Evolutionary conservation across 768 basidiomycete genomes (phyloP).

Genomic region (Mycena polygramma): DNA sequence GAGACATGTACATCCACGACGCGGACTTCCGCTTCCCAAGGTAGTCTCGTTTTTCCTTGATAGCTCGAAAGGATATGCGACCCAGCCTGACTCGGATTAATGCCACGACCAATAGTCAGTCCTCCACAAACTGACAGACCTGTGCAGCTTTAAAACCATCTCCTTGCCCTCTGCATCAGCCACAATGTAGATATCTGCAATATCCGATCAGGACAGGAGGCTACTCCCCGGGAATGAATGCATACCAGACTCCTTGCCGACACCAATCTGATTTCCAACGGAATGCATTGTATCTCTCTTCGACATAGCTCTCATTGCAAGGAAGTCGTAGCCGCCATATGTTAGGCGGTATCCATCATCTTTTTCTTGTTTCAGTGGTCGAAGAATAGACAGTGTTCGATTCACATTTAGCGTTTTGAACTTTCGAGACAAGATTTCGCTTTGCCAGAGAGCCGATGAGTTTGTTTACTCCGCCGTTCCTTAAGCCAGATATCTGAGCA

Average conservation of each 20-base stretch:
- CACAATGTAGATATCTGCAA: conserved; percentile 88
- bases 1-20: conserved; percentile 99
- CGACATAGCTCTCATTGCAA: conserved; percentile 93
- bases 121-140: conserved; percentile 61
- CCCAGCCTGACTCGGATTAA: conserved; percentile 73
- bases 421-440: conserved; percentile 88
- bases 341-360: conserved; percentile 98
- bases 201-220: conserved; percentile 2
- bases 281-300: conserved; percentile 90
- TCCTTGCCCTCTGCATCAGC: conserved; percentile 87
- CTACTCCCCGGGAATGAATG: conserved; percentile 22
- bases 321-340: conserved; percentile 98
- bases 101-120: conserved; percentile 15
- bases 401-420: conserved; percentile 93
- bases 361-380: conserved; percentile 48
- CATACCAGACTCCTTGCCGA: conserved; percentile 96
- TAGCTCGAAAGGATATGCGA: conserved; percentile 96
- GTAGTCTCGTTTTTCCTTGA: conserved; percentile 97
- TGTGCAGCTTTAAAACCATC: conserved; percentile 93
- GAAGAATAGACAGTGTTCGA: conserved; percentile 25
- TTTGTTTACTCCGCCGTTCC: conserved; percentile 95
- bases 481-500: conserved; percentile 91
- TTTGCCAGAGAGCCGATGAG: conserved; percentile 91
- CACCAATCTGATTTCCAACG: conserved; percentile 98
- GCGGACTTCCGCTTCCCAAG: conserved; percentile 95